Evolutionary conservation across 2,329 filamentous ascomycete genomes (phyloP).

Genomic region (Paradendryphiella salina): DNA sequence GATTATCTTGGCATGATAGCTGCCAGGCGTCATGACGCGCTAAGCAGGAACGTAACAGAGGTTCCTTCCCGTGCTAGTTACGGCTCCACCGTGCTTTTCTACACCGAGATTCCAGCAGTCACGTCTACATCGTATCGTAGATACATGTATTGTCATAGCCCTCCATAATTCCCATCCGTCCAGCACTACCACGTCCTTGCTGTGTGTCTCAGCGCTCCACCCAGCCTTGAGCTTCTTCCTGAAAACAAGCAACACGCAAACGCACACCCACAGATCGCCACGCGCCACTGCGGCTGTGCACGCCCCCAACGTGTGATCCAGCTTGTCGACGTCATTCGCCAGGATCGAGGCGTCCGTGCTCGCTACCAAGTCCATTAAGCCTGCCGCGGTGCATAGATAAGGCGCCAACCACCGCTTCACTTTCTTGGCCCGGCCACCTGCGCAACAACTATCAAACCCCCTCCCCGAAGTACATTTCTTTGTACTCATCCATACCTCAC

Average conservation of each 20-base stretch:
- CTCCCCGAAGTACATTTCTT: slow-evolving; percentile 12
- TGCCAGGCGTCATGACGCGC: not conserved
- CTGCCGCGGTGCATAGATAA: slow-evolving; percentile 23
- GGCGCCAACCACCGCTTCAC: slow-evolving; percentile 26
- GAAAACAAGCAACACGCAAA: not conserved
- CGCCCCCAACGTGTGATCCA: slow-evolving; percentile 1
- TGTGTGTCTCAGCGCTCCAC: not conserved
- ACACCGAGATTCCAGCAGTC: too few relatives aligned
- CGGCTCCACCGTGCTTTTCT: too few relatives aligned
- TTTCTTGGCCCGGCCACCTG: slow-evolving; percentile 9
- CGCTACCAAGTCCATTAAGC: slow-evolving; percentile 10
- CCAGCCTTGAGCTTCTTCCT: not conserved
- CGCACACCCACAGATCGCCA: not conserved
- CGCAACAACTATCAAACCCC: slow-evolving; percentile 4
- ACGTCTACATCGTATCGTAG: too few relatives aligned
- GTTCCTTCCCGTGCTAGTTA: too few relatives aligned
- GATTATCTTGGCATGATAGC: not conserved
- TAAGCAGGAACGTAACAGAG: too few relatives aligned
- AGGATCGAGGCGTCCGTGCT: not conserved
- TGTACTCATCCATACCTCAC: slow-evolving; percentile 17
- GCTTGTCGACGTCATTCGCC: slow-evolving; percentile 14
- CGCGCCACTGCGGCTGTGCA: slow-evolving; percentile 14
- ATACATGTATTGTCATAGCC: too few relatives aligned
- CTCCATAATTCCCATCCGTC: too few relatives aligned
- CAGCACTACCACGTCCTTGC: too few relatives aligned